Percentiles rank a stretch among this genome's conserved stretches.
These are phyloP conservation scores for Candida qinlingensis DNA, from an alignment of 805 yeast genomes.

Conservation along the genomic window DNA sequence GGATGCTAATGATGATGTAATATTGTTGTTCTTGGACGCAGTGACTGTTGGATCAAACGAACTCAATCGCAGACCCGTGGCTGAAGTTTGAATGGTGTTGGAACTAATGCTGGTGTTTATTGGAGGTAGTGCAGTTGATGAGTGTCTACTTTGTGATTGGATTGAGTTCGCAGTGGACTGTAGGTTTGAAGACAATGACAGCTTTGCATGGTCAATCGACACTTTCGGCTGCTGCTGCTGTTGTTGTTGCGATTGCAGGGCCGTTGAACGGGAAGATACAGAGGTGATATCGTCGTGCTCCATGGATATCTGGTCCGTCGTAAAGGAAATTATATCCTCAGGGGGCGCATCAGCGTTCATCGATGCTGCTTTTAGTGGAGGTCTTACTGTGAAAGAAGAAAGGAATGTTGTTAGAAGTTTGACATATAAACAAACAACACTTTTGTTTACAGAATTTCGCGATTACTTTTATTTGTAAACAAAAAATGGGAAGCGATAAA, in stretches of 20 bases:
- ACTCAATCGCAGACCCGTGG: constrained; percentile 19
- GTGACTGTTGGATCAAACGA: constrained; percentile 16
- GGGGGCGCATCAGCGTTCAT: constrained; percentile 5
- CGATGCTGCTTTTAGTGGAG: neutral
- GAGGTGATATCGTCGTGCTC: neutral
- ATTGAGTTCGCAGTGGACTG: constrained; percentile 6
- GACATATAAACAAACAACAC: neutral
- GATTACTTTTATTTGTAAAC: neutral
- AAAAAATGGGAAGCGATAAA: neutral
- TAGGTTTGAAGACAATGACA: constrained; percentile 2
- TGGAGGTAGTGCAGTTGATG: neutral
- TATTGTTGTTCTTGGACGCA: neutral
- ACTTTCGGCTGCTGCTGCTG: neutral
- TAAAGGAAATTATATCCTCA: constrained; percentile 1
- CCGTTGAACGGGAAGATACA: neutral
- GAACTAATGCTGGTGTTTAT: neutral
- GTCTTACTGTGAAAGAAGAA: neutral
- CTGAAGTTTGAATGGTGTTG: constrained; percentile 17
- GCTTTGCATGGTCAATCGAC: constrained; percentile 6
- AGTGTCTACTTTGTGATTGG: neutral
- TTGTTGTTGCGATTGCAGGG: neutral
- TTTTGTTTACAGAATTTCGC: neutral
- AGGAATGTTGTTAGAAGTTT: neutral
- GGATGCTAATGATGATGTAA: neutral
- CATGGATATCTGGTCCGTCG: neutral